phyloP scores from a whole-genome alignment of 768 basidiomycete species.

The Hygrocybe punicea region DNA sequence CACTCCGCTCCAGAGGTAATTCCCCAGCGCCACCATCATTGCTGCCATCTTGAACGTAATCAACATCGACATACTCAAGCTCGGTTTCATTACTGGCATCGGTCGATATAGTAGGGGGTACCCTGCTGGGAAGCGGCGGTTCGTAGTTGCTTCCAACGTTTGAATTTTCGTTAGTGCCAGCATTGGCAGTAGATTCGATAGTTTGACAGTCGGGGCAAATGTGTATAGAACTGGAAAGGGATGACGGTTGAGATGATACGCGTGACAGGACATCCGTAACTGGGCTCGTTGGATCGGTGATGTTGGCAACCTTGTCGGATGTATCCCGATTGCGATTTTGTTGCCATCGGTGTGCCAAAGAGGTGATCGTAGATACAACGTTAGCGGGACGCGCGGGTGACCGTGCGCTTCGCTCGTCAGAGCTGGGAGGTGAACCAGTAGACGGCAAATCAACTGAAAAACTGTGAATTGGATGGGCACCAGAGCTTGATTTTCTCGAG shows the following conservation, averaged over 20 bases:
- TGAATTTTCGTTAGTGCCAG: too few species aligned
- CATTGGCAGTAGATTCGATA: too few species aligned
- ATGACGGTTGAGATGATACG: too few species aligned
- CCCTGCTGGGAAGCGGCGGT: background rate
- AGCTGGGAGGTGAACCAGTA: background rate
- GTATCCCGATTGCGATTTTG: too few species aligned
- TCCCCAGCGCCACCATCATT: background rate
- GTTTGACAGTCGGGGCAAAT: too few species aligned
- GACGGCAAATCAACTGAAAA: background rate
- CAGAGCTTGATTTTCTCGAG: background rate
- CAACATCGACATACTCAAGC: background rate
- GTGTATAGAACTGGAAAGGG: too few species aligned
- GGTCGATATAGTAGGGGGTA: background rate
- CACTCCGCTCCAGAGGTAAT: too few species aligned
- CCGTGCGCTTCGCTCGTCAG: background rate
- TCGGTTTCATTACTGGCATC: background rate
- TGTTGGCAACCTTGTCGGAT: too few species aligned
- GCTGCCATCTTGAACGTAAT: background rate
- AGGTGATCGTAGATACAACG: too few species aligned
- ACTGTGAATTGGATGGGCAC: background rate
- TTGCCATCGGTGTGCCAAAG: too few species aligned
- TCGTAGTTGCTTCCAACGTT: background rate
- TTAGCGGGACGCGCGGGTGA: background rate
- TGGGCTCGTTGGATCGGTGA: too few species aligned
- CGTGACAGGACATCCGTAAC: too few species aligned